A percentile compares a stretch with the other conserved stretches of the same genome.
Evolutionary conservation across 2,329 filamentous ascomycete genomes (phyloP).

Genomic region (Aspergillus transmontanensis): DNA sequence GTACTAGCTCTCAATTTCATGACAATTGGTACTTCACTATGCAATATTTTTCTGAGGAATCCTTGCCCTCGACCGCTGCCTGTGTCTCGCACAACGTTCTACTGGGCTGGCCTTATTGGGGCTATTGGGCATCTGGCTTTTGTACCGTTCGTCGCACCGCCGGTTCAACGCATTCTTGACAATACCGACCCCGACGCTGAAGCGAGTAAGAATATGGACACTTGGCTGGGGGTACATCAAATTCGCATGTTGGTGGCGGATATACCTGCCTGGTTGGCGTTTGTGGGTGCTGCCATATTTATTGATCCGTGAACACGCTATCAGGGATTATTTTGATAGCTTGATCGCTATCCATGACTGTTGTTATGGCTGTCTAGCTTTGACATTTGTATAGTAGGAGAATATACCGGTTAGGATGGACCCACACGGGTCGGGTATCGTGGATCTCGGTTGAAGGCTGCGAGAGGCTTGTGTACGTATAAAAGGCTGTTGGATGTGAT

Average conservation of each 20-base stretch:
- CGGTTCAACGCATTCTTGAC: constrained; percentile 17
- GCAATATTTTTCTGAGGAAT: constrained; percentile 10
- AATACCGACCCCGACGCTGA: constrained; percentile 7
- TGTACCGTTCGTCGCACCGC: constrained; percentile 19
- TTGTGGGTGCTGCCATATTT: constrained; percentile 4
- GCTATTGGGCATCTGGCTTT: constrained; percentile 20
- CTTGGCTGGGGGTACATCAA: constrained; percentile 10
- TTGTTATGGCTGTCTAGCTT: not conserved
- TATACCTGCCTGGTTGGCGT: constrained; percentile 16
- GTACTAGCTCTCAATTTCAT: constrained; percentile 18
- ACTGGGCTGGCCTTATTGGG: constrained; percentile 18
- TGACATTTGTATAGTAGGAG: not conserved
- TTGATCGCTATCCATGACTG: fast-evolving
- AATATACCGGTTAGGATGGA: not conserved
- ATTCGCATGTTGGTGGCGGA: constrained; percentile 14
- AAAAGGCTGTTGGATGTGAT: too few relatives aligned
- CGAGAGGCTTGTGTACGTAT: too few relatives aligned
- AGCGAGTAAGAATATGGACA: constrained; percentile 17
- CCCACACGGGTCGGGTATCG: too few relatives aligned
- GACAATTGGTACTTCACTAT: constrained; percentile 14
- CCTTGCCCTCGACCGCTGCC: not conserved
- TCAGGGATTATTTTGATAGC: not conserved
- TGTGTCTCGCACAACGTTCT: constrained; percentile 14
- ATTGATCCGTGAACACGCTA: not conserved
- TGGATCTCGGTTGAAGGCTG: too few relatives aligned